Percentiles rank a stretch among this genome's conserved stretches.
Conservation (phyloP, 345 rosid species). For the Linum usitatissimum region DNA sequence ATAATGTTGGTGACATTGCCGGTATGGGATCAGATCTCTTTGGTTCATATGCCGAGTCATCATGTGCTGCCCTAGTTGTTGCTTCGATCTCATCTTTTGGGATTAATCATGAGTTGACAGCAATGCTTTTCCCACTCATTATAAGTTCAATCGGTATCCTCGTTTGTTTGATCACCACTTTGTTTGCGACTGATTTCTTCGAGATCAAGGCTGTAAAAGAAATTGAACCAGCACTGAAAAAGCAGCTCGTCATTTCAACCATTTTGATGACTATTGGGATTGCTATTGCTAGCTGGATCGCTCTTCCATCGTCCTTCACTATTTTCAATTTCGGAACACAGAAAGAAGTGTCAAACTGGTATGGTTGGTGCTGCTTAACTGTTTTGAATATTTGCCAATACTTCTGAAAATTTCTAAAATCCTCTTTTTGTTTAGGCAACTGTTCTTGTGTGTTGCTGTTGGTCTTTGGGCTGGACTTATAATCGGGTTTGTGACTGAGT, state of each 20-base stretch:
- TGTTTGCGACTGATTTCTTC: slow-evolving; percentile 6
- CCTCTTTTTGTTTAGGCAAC: not conserved
- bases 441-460: slow-evolving; percentile 9
- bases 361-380: not conserved
- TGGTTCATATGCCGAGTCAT: slow-evolving; percentile 61
- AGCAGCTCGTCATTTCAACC: slow-evolving; percentile 4
- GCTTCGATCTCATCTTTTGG: slow-evolving; percentile 61
- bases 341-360: slow-evolving; percentile 3
- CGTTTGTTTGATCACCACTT: slow-evolving; percentile 3
- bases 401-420: not conserved
- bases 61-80: slow-evolving; percentile 62
- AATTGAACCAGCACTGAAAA: slow-evolving; percentile 3
- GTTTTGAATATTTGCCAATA: not conserved
- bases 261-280: slow-evolving; percentile 1
- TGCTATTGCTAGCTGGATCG: slow-evolving; percentile 2
- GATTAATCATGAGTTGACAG: slow-evolving; percentile 1
- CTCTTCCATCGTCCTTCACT: slow-evolving; percentile 8
- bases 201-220: slow-evolving; percentile 6
- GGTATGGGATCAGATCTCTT: slow-evolving; percentile 70
- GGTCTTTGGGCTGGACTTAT: slow-evolving; percentile 9
- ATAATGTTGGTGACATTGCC: slow-evolving; percentile 65
- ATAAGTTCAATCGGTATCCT: not conserved
- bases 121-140: slow-evolving; percentile 3
- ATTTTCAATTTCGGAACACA: slow-evolving; percentile 5
- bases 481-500: slow-evolving; percentile 9